Percentiles rank a stretch among this genome's conserved stretches.
Conservation (phyloP, 1,284 basidiomycete genomes). For the Trichosporon inkin region DNA sequence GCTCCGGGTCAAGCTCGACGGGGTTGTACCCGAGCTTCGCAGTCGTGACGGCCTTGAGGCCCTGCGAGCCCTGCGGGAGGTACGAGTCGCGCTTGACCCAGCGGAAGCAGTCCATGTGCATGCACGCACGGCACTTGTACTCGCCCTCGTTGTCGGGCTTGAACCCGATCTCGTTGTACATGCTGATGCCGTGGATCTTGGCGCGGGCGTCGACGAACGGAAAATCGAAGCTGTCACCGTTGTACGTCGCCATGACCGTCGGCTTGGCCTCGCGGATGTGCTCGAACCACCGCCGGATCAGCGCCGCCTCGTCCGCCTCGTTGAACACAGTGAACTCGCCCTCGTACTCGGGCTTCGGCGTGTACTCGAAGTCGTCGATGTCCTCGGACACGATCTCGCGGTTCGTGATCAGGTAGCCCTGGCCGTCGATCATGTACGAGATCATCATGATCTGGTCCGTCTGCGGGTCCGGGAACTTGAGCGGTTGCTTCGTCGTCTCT, state of each 20-base stretch:
- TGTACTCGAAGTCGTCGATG: constrained; percentile 98
- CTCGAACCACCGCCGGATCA: constrained; percentile 83
- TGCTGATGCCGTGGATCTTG: constrained; percentile 85
- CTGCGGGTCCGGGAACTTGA: constrained; percentile 95
- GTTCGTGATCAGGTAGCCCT: constrained; percentile 97
- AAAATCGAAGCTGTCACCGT: constrained; percentile 99
- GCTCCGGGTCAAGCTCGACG: constrained; percentile 94
- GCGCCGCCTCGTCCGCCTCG: constrained; percentile 81
- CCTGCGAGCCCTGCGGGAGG: constrained; percentile 95
- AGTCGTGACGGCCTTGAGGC: constrained; percentile 95
- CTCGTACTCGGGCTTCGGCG: constrained; percentile 95
- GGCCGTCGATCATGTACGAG: constrained; percentile 59
- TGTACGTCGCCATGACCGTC: constrained; percentile 97
- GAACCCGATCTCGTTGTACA: constrained; percentile 94
- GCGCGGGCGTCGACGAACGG: constrained; percentile 91
- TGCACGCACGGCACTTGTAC: constrained; percentile 88
- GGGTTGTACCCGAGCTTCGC: constrained; percentile 96
- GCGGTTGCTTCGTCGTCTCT: constrained; percentile 95
- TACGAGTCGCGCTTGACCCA: constrained; percentile 99
- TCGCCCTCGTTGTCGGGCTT: constrained; percentile 87
- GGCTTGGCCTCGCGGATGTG: constrained; percentile 91
- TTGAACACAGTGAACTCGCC: constrained; percentile 97
- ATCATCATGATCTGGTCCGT: constrained; percentile 99
- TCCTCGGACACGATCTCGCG: constrained; percentile 96
- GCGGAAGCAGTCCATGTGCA: constrained; percentile 98